Evolutionary conservation across 208 protist genomes (phyloP).

Genomic region (Borovskyia barvae): DNA sequence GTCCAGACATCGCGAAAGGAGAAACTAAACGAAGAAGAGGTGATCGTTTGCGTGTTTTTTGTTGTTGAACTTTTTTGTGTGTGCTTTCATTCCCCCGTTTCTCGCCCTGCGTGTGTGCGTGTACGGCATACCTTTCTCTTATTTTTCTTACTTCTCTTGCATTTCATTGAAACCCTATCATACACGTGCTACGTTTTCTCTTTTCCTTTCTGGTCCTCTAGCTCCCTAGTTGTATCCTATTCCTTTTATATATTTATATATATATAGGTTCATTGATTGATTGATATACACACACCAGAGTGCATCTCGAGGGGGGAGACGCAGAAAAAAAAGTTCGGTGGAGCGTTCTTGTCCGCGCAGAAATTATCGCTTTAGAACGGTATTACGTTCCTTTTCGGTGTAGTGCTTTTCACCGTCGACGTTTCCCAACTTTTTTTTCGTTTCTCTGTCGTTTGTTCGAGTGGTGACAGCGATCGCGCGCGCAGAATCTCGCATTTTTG

Average conservation of each 20-base stretch:
- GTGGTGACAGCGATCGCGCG: not conserved
- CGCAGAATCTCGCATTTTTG: not conserved
- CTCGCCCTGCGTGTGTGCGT: not conserved
- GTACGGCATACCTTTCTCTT: not conserved
- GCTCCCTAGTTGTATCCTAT: not conserved
- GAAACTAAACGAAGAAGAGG: too few relatives aligned
- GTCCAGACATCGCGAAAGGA: too few relatives aligned
- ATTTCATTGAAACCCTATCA: not conserved
- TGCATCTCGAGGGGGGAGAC: too few relatives aligned
- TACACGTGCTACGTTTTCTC: not conserved
- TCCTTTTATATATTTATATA: not conserved
- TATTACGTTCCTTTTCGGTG: too few relatives aligned
- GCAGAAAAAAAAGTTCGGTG: too few relatives aligned
- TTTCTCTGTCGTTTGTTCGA: slow-evolving; percentile 2
- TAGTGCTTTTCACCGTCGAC: too few relatives aligned
- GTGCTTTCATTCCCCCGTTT: not conserved
- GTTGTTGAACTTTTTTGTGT: not conserved
- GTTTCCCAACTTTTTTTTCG: not conserved
- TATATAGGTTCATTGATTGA: not conserved
- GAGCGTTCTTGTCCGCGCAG: too few relatives aligned
- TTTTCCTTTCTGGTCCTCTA: not conserved
- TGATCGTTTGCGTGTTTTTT: not conserved
- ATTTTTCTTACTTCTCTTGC: slow-evolving; percentile 13
- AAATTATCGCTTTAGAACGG: too few relatives aligned
- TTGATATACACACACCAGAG: too few relatives aligned